Conservation (phyloP, 2,329 filamentous ascomycete species). For the Calcarisporium arbuscula region DNA sequence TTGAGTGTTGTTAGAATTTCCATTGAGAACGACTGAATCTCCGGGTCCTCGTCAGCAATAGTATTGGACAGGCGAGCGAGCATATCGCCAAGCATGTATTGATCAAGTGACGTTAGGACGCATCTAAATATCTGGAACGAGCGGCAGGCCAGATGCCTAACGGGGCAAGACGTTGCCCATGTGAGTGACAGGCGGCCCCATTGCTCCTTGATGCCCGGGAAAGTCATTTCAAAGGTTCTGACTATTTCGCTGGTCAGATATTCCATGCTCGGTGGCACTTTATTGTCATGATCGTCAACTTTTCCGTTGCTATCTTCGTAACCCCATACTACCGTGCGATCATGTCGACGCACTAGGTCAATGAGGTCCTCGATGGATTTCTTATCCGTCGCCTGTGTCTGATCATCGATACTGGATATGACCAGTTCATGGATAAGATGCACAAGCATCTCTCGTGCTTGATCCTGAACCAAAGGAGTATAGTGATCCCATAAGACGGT, state of each 20-base stretch:
- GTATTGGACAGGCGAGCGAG: conserved; percentile 91
- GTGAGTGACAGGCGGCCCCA: conserved; percentile 87
- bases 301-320: conserved; percentile 89
- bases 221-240: conserved; percentile 76
- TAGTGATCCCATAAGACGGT: conserved; percentile 98
- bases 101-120: conserved; percentile 83
- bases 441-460: conserved; percentile 95
- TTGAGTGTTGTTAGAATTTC: conserved; percentile 94
- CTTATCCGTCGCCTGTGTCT: conserved; percentile 55
- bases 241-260: conserved; percentile 76
- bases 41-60: conserved; percentile 86
- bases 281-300: conserved; percentile 64
- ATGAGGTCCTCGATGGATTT: conserved; percentile 80
- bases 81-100: conserved; percentile 95
- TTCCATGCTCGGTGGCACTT: conserved; percentile 84
- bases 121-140: conserved; percentile 98
- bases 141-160: conserved; percentile 87
- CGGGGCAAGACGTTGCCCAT: conserved; percentile 96
- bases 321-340: conserved; percentile 80
- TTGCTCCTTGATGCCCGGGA: conserved; percentile 79
- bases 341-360: conserved; percentile 77
- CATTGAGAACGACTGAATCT: conserved; percentile 96
- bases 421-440: conserved; percentile 96
- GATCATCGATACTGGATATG: conserved; percentile 69
- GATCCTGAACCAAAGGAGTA: conserved; percentile 87